Conservation (phyloP, 805 yeast species). For the Suhomyces sp. region DNA sequence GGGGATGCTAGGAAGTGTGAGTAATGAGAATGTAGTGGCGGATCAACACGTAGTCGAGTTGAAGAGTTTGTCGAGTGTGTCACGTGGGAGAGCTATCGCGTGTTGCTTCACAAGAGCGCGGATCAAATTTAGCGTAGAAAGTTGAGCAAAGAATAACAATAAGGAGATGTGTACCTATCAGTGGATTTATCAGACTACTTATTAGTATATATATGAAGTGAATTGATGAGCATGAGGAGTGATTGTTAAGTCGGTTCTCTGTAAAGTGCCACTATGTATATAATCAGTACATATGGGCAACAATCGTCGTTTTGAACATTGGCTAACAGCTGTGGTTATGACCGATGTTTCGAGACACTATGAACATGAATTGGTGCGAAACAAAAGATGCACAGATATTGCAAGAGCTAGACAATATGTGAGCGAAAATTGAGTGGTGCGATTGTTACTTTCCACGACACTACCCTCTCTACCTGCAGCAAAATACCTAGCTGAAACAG, state of each 20-base stretch:
- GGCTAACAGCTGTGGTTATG: not conserved
- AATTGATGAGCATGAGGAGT: too few relatives aligned
- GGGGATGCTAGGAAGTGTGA: not conserved
- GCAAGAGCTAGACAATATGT: not conserved
- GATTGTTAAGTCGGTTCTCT: too few relatives aligned
- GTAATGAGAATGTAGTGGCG: not conserved
- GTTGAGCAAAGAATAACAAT: too few relatives aligned
- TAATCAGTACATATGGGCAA: too few relatives aligned
- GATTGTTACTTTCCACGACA: not conserved
- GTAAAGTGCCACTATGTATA: too few relatives aligned
- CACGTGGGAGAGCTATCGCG: not conserved
- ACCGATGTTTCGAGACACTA: not conserved
- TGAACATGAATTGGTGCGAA: too few relatives aligned
- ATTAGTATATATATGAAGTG: too few relatives aligned
- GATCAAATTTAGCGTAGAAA: too few relatives aligned
- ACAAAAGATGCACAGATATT: too few relatives aligned
- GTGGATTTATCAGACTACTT: too few relatives aligned
- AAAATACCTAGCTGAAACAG: not conserved
- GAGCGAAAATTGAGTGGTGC: not conserved
- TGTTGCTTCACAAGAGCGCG: not conserved
- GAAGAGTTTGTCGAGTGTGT: not conserved
- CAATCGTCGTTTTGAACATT: not conserved
- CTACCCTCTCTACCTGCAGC: too few relatives aligned
- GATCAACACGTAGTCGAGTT: conserved; percentile 1
- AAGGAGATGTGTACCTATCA: too few relatives aligned